Evolutionary conservation across 148 eudicot genomes (phyloP), one percentile per base, ranked within the genome.

Genomic region (Mesembryanthemum crystallinum): DNA sequence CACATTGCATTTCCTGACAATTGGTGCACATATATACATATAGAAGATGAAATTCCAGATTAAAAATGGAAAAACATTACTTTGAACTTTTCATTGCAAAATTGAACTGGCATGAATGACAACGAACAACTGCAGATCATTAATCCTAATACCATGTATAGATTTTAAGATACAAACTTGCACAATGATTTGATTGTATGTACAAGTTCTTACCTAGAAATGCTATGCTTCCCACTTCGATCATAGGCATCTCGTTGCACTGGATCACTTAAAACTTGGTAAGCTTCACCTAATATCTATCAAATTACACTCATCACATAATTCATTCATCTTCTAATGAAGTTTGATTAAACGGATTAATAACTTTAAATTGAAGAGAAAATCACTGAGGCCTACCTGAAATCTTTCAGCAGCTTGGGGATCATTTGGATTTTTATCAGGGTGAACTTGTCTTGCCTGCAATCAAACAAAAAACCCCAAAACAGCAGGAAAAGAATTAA

Each of bases 371-470:
- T 29, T 54, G 29, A n/a, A 30, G 28, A 58, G 54, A 59, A 2
- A 23, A 57, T 13, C n/a, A 37, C 8, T 45, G 28, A n/a, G 35
- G 65, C 84, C 87, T 83, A 79, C 98, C 98, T 94, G 97, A 88
- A 94, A 94, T 76, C 84, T 92, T 75, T 88, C 92, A 1, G 97
- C 97, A 74, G 98, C 97, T 63, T 78, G 90, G 75, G 97, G 96
- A 76, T 94, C 97, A 84, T 92, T 83, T 17, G 90, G 96, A 71
- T 94, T 94, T 76, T 93, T 93, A 79, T 93, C 97, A 0, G 98
- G 98, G 80, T 93, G 98, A 74, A 91, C 97, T 86, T 89, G 92
- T 71, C 87, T 83, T 72, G 98, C 98, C 98, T 94, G 82, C 45
- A 52, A 33, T 37, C 5, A 29, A 49, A 55, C 23, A 74, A 58